Base-by-base conservation (phyloP, 164 flowering plant genomes). In the Chimonanthus salicifolius region DNA sequence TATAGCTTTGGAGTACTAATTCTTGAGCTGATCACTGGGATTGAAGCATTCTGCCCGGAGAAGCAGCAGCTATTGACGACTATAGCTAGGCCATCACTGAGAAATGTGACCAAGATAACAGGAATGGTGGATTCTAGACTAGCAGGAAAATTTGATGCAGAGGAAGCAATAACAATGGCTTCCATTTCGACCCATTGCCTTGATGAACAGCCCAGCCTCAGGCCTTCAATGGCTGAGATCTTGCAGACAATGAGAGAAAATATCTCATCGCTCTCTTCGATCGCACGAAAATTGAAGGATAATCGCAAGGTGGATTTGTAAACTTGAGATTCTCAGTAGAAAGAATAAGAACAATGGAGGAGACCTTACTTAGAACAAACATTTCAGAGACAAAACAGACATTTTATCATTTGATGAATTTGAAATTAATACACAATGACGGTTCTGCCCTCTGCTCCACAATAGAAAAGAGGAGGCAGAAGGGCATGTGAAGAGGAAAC, bases 1-100 rank as follows among this genome's bases (percentile, higher is more conserved):
- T 92, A 90, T 79, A 83, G 92, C 51, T 90, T 79, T 20, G 97
- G 97, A 5, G 92, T 92, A 8, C 72, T 92, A 1, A 7, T 90
- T 4, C 82, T 92, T 68, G 93, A 92, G 71, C 81, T 92, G 2
- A 76, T 92, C 3, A 87, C 90, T 0, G 97, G 97, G 3, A 69
- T 78, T 9, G 92, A 88, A 69, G 92, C 97, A 2, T 84, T 88
- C 60, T 72, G 77, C 47, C 58, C 86, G 2, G 80, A 82, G 10
- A 83, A 54, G 43, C 86, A 84, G 4, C 74, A 81, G 75, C 69
- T 82, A 6, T 68, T 89, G 71, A 80, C 85, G 3, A 54, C 82
- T 2, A 48, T 76, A 1, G 78, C 71, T 5, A 79, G 70, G 0
- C 82, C 84, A 9, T 21, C 73, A 15, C 15, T 84, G 47, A 60